phyloP scores from a whole-genome alignment of 257 asterid genomes.

The Euphrasia confusa region DNA sequence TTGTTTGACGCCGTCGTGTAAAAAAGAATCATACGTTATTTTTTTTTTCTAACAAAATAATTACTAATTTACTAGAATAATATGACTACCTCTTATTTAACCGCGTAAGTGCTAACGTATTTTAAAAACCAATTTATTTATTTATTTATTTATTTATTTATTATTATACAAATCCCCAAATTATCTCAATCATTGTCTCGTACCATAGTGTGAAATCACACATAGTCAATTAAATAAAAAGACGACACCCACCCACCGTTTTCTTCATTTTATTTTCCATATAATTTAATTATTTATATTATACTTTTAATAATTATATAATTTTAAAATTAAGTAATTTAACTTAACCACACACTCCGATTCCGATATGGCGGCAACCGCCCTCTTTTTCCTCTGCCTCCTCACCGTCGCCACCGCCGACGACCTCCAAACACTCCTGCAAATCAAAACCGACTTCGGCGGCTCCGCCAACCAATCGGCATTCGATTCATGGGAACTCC shows the following conservation, averaged over 20 bases:
- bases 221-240: slow-evolving; percentile 25
- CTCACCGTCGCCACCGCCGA: slow-evolving; percentile 48
- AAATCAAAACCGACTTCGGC: slow-evolving; percentile 50
- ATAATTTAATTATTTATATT: no score
- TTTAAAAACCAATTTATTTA: no score
- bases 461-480: slow-evolving; percentile 30
- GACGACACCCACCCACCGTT: slow-evolving; percentile 27
- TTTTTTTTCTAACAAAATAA: no score
- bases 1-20: no score
- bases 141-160: no score
- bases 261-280: neutral
- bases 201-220: neutral
- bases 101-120: no score
- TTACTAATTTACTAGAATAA: no score
- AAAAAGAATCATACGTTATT: no score
- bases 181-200: slow-evolving; percentile 23
- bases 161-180: neutral
- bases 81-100: no score
- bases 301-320: neutral
- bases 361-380: slow-evolving; percentile 38
- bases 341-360: neutral
- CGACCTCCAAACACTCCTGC: slow-evolving; percentile 56
- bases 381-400: slow-evolving; percentile 30
- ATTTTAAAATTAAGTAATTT: neutral
- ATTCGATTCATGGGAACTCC: slow-evolving; percentile 58